Percentiles rank a stretch among this genome's conserved stretches.
Evolutionary conservation across 352 stramenopile species (phyloP).

Genomic region (Globisporangium emineosum): DNA sequence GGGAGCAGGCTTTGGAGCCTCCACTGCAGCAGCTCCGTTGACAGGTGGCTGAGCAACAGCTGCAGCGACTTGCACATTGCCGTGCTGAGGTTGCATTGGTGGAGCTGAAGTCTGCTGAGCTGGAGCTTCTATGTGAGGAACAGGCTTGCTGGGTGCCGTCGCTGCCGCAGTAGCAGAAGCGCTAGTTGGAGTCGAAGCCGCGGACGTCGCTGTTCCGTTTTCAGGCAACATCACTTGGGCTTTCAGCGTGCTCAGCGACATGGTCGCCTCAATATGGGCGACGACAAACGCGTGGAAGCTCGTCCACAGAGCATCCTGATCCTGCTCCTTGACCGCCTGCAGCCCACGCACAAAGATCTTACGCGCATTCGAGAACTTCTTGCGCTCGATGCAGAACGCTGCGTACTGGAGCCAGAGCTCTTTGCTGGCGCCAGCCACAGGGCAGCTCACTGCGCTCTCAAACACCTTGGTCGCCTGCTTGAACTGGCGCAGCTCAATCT

Average conservation of each 20-base stretch:
- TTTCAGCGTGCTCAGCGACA: slow-evolving; percentile 53
- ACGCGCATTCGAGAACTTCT: slow-evolving; percentile 70
- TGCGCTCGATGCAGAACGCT: slow-evolving; percentile 67
- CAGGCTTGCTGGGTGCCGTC: not conserved
- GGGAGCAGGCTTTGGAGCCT: slow-evolving; percentile 1
- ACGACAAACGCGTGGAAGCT: slow-evolving; percentile 63
- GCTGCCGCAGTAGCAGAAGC: slow-evolving; percentile 1
- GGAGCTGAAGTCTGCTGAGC: not conserved
- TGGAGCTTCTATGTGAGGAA: not conserved
- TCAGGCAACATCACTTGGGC: slow-evolving; percentile 47
- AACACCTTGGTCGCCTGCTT: slow-evolving; percentile 84
- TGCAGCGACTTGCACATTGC: not conserved
- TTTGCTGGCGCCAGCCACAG: slow-evolving; percentile 33
- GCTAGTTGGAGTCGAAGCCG: slow-evolving; percentile 7
- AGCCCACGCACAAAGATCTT: slow-evolving; percentile 73
- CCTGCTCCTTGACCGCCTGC: slow-evolving; percentile 32
- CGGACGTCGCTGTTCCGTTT: slow-evolving; percentile 20
- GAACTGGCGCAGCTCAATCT: slow-evolving; percentile 80
- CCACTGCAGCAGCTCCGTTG: slow-evolving; percentile 7
- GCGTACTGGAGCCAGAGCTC: slow-evolving; percentile 66
- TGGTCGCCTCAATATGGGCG: slow-evolving; percentile 52
- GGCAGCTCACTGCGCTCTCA: slow-evolving; percentile 52
- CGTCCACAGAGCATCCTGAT: slow-evolving; percentile 44
- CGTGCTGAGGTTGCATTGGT: not conserved
- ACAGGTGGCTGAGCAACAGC: not conserved